Evolutionary conservation across 2,329 filamentous ascomycete genomes (phyloP).

Genomic region (Trichoderma arundinaceum): DNA sequence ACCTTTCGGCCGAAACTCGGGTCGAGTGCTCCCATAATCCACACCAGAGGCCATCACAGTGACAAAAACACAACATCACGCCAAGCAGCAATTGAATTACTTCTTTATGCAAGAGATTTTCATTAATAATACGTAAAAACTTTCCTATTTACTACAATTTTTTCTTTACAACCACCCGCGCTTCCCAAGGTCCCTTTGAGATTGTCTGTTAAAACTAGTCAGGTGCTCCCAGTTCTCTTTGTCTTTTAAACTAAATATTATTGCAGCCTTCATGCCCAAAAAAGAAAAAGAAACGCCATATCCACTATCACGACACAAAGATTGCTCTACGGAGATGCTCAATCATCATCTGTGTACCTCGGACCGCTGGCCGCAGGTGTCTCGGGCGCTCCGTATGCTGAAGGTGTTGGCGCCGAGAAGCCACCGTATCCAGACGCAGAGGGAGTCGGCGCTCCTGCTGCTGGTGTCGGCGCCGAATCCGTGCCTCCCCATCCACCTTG

Average conservation of each 20-base stretch:
- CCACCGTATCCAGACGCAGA: slow-evolving; percentile 63
- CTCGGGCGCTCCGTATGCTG: slow-evolving; percentile 63
- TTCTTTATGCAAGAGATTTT: slow-evolving; percentile 4
- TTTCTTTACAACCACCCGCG: slow-evolving; percentile 18
- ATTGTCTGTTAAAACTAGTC: slow-evolving; percentile 12
- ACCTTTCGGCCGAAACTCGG: slow-evolving; percentile 26
- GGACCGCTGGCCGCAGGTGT: slow-evolving; percentile 66
- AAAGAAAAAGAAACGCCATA: slow-evolving; percentile 12
- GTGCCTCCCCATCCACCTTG: slow-evolving; percentile 62
- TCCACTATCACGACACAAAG: not conserved
- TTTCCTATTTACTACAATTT: slow-evolving; percentile 13
- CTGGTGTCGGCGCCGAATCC: slow-evolving; percentile 71
- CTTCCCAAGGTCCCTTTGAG: slow-evolving; percentile 8
- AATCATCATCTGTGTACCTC: slow-evolving; percentile 59
- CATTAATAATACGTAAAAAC: slow-evolving; percentile 11
- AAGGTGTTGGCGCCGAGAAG: slow-evolving; percentile 68
- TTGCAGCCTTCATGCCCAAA: slow-evolving; percentile 20
- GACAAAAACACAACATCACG: not conserved
- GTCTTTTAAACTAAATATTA: slow-evolving; percentile 14
- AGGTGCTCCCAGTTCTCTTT: slow-evolving; percentile 6
- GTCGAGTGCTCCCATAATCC: not conserved
- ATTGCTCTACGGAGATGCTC: slow-evolving; percentile 5
- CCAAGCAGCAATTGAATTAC: not conserved
- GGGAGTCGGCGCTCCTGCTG: slow-evolving; percentile 70
- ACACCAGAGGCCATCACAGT: not conserved